phyloP scores from a whole-genome alignment of 768 basidiomycete species.

The Saitozyma sp. region DNA sequence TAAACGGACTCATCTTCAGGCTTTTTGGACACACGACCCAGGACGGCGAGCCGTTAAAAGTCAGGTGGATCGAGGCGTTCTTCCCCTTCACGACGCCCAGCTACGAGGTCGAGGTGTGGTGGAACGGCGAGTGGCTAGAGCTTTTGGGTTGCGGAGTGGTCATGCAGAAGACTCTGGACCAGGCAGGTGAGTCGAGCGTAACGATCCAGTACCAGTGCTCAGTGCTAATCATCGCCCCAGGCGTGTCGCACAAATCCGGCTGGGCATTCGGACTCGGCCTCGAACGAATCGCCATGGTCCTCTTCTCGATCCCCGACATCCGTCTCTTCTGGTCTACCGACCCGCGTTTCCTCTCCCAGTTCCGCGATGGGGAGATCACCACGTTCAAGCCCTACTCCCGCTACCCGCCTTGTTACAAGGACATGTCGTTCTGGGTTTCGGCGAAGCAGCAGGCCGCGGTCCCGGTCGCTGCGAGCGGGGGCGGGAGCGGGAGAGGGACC shows the following conservation, averaged over 20 bases:
- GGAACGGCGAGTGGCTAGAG: conserved; percentile 94
- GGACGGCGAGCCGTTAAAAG: conserved; percentile 70
- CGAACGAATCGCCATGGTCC: conserved; percentile 95
- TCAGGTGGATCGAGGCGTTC: conserved; percentile 96
- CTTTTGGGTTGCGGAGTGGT: conserved; percentile 93
- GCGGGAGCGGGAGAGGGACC: neutral
- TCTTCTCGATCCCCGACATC: conserved; percentile 95
- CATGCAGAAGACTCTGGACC: conserved; percentile 80
- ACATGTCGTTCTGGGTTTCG: conserved; percentile 89
- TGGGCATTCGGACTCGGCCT: conserved; percentile 99
- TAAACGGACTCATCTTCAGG: conserved; percentile 79
- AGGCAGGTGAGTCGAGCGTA: conserved; percentile 65
- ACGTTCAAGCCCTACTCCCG: conserved; percentile 89
- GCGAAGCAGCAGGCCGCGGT: conserved; percentile 31
- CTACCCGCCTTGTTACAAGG: conserved; percentile 90
- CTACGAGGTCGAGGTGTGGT: conserved; percentile 97
- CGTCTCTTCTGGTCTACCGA: conserved; percentile 96
- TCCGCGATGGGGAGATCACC: conserved; percentile 68
- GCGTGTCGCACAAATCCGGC: conserved; percentile 71
- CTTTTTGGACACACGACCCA: conserved; percentile 69
- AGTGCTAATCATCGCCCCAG: conserved; percentile 50
- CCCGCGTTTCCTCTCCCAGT: conserved; percentile 81
- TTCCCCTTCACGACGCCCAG: conserved; percentile 98
- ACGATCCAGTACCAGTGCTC: too few relatives aligned
- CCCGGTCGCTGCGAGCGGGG: conserved; percentile 25